A percentile compares a stretch with the other conserved stretches of the same genome.
Conservation (phyloP, 140 eudicot species). For the Bidens hawaiensis region DNA sequence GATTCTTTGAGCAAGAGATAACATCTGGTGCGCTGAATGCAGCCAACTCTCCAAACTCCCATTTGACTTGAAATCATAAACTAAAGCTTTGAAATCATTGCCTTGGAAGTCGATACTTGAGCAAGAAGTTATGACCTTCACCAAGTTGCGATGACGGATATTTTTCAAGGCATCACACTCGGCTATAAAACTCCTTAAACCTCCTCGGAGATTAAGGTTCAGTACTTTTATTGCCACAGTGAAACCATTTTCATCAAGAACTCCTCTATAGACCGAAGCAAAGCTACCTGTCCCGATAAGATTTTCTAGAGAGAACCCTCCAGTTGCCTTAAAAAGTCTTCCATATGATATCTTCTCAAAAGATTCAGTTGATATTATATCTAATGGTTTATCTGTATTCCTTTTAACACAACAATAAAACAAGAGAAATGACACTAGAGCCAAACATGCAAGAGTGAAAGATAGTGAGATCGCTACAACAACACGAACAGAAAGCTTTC, state of each 20-base stretch:
- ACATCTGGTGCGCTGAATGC: conserved; percentile 3
- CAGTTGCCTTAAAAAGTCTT: conserved; percentile 27
- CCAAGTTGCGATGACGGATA: conserved; percentile 28
- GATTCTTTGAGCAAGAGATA: conserved; percentile 29
- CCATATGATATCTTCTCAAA: conserved; percentile 26
- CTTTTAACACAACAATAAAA: neutral
- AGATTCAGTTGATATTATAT: neutral
- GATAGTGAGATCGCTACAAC: conserved; percentile 13
- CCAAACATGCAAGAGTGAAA: conserved; percentile 1
- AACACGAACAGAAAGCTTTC: neutral
- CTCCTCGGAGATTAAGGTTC: conserved; percentile 24
- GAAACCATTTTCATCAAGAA: conserved; percentile 16
- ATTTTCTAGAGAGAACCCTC: conserved; percentile 29
- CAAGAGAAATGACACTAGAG: neutral
- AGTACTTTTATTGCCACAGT: conserved; percentile 38
- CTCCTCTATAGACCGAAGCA: conserved; percentile 36
- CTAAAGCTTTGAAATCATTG: conserved; percentile 47
- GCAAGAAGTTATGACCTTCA: conserved; percentile 30
- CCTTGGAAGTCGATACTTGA: conserved; percentile 39
- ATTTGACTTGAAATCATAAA: conserved; percentile 33
- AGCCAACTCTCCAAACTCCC: conserved; percentile 36
- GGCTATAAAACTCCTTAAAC: conserved; percentile 30
- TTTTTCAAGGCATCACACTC: conserved; percentile 38
- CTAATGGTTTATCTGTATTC: neutral
- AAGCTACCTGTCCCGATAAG: conserved; percentile 36